phyloP scores from a whole-genome alignment of 148 eudicot species.

The Mesembryanthemum crystallinum region DNA sequence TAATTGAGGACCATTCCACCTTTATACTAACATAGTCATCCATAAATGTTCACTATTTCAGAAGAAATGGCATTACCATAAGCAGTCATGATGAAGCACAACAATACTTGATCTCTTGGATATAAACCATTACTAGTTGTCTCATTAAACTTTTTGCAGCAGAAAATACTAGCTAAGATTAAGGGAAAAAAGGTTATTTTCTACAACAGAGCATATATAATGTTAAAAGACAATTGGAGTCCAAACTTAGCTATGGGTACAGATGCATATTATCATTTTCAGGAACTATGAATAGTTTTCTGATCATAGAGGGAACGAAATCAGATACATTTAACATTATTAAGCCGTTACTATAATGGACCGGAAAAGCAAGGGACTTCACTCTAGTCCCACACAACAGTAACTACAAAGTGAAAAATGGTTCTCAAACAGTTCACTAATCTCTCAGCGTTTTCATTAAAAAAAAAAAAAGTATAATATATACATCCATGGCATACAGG shows the following conservation, averaged over 20 bases:
- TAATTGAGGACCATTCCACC: neutral
- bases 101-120: neutral
- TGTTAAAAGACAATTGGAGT: too few relatives aligned
- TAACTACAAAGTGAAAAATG: neutral
- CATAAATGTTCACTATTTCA: neutral
- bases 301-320: too few relatives aligned
- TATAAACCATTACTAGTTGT: neutral
- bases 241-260: too few relatives aligned
- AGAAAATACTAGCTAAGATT: neutral
- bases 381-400: neutral
- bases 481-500: too few relatives aligned
- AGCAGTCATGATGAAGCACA: neutral
- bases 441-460: neutral
- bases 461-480: too few relatives aligned
- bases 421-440: neutral
- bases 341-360: neutral
- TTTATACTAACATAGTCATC: neutral
- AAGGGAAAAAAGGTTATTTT: neutral
- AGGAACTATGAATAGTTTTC: too few relatives aligned
- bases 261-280: too few relatives aligned
- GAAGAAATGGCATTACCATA: too few relatives aligned
- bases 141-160: neutral
- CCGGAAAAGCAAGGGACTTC: too few relatives aligned
- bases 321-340: too few relatives aligned
- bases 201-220: neutral